A percentile compares a stretch with the other conserved stretches of the same genome.
Evolutionary conservation across 106 monocot genomes (phyloP).

Genomic region (Dioscorea dumetorum): DNA sequence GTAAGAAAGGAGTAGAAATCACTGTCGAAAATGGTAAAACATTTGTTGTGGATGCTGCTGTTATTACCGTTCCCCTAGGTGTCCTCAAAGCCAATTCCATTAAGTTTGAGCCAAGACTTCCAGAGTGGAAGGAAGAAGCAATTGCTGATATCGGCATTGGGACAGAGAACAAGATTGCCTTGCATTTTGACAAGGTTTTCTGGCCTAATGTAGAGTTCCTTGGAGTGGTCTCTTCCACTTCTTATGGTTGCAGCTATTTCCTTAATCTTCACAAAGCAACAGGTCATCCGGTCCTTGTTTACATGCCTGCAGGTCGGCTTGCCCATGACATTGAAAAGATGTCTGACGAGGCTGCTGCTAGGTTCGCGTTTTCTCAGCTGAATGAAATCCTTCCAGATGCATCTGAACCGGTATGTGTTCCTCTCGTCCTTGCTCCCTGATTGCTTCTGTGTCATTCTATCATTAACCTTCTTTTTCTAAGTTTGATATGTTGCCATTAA

Average conservation of each 20-base stretch:
- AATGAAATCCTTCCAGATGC: constrained; percentile 79
- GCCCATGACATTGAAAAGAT: constrained; percentile 91
- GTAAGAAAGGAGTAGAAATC: constrained; percentile 77
- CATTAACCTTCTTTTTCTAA: too few relatives aligned
- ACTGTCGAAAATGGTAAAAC: constrained; percentile 56
- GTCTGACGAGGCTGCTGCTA: constrained; percentile 80
- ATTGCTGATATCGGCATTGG: constrained; percentile 70
- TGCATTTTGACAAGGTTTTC: constrained; percentile 92
- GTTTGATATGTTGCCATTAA: too few relatives aligned
- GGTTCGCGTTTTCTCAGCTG: constrained; percentile 83
- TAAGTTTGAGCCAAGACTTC: constrained; percentile 79
- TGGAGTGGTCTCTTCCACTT: constrained; percentile 80
- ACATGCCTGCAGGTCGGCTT: constrained; percentile 94
- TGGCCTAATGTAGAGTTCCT: constrained; percentile 99
- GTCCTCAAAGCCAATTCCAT: constrained; percentile 82
- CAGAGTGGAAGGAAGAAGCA: constrained; percentile 89
- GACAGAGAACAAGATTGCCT: constrained; percentile 85
- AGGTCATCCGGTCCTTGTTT: constrained; percentile 96
- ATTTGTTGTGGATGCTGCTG: constrained; percentile 77
- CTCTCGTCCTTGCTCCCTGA: too few relatives aligned
- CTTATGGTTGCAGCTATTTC: constrained; percentile 98
- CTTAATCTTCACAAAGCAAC: constrained; percentile 99
- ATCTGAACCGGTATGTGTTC: constrained; percentile 60
- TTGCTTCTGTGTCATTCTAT: too few relatives aligned
- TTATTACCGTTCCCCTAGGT: constrained; percentile 83